Evolutionary conservation across 2,329 filamentous ascomycete species (phyloP).

Genomic region (Sporothrix variecibatus): DNA sequence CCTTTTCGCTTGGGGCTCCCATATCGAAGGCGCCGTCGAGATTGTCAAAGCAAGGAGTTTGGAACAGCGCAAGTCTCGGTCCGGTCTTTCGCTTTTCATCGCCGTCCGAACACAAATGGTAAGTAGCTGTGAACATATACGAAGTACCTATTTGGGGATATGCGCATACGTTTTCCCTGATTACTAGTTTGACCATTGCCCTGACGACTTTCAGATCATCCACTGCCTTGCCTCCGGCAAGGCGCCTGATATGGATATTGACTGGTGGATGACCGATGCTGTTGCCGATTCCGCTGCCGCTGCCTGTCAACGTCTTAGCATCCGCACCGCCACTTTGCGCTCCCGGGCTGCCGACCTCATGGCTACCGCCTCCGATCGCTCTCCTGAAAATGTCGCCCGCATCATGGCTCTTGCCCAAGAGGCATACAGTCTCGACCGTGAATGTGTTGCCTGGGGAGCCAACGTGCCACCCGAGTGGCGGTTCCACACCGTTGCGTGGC

Average conservation of each 20-base stretch:
- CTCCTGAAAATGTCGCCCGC: slow-evolving; percentile 52
- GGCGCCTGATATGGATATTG: slow-evolving; percentile 53
- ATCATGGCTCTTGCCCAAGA: slow-evolving; percentile 55
- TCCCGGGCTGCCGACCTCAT: slow-evolving; percentile 55
- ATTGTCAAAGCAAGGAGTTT: slow-evolving; percentile 60
- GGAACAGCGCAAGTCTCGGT: slow-evolving; percentile 55
- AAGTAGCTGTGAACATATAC: slow-evolving; percentile 29
- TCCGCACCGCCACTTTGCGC: slow-evolving; percentile 58
- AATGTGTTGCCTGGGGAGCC: slow-evolving; percentile 54
- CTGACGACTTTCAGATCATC: slow-evolving; percentile 48
- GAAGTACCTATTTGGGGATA: too few species aligned
- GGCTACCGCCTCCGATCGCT: slow-evolving; percentile 45
- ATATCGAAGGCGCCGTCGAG: slow-evolving; percentile 65
- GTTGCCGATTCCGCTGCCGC: slow-evolving; percentile 52
- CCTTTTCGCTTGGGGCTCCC: slow-evolving; percentile 62
- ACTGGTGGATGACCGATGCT: slow-evolving; percentile 62
- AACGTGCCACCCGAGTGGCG: slow-evolving; percentile 53
- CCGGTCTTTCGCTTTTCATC: slow-evolving; percentile 58
- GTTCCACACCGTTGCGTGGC: slow-evolving; percentile 58
- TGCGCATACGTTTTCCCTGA: neutral
- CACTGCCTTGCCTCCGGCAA: slow-evolving; percentile 58
- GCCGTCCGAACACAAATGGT: slow-evolving; percentile 64
- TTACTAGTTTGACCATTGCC: neutral
- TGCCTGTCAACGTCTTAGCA: slow-evolving; percentile 53
- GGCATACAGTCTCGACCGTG: slow-evolving; percentile 55